Conservation (phyloP, 192 early-diverging fungal genomes). For the Coemansia sp. region DNA sequence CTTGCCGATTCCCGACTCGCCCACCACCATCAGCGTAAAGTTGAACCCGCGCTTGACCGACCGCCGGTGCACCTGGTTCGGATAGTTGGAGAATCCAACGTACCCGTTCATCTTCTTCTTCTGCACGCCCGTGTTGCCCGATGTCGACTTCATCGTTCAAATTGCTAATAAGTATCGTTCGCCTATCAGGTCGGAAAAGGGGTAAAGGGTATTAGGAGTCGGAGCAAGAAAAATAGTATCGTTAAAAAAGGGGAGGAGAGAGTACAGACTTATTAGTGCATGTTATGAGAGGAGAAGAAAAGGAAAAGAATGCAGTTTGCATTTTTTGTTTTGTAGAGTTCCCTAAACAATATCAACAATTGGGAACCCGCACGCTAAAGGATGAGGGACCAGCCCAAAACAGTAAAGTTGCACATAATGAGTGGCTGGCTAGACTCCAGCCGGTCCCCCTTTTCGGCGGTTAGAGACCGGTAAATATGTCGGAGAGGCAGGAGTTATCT, state of each 20-base stretch:
- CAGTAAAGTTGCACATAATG: slow-evolving; percentile 5
- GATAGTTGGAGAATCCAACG: slow-evolving; percentile 94
- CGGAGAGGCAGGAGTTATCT: not conserved
- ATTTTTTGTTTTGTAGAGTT: slow-evolving; percentile 6
- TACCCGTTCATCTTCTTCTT: slow-evolving; percentile 74
- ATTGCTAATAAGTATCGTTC: not conserved
- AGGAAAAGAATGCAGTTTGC: slow-evolving; percentile 5
- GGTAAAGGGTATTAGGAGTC: not conserved
- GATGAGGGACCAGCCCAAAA: slow-evolving; percentile 8
- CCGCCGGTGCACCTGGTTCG: slow-evolving; percentile 93
- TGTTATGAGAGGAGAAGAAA: slow-evolving; percentile 2
- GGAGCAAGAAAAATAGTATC: slow-evolving; percentile 4
- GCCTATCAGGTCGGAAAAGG: too few relatives aligned
- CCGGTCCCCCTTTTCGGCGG: not conserved
- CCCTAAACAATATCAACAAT: slow-evolving; percentile 6
- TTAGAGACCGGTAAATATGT: not conserved
- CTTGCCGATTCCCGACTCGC: slow-evolving; percentile 95
- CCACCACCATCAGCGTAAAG: slow-evolving; percentile 96
- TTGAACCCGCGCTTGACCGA: slow-evolving; percentile 92
- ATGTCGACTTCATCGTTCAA: slow-evolving; percentile 42
- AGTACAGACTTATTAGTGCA: not conserved
- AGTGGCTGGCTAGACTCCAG: not conserved
- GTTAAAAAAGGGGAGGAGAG: slow-evolving; percentile 6
- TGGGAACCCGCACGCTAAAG: slow-evolving; percentile 4
- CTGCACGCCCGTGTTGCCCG: slow-evolving; percentile 40